These are phyloP conservation scores for Suillus decipiens DNA, from an alignment of 768 basidiomycete species.

Conservation along the genomic window DNA sequence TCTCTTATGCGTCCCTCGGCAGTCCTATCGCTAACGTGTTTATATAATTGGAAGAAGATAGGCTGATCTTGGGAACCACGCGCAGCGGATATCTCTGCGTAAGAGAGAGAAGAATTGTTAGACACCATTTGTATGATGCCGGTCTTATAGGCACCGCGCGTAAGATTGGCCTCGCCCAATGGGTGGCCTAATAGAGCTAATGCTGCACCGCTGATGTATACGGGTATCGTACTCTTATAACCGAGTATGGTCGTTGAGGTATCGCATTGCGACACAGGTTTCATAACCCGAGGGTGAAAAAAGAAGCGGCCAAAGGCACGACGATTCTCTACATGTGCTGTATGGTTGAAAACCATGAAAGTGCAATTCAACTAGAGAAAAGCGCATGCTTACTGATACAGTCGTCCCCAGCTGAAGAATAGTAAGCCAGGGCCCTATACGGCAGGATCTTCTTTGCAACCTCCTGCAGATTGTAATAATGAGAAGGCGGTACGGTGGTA, in stretches of 20 bases:
- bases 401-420: conserved; percentile 86
- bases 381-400: conserved; percentile 60
- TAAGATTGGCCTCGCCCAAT: conserved; percentile 83
- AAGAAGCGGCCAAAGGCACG: conserved; percentile 84
- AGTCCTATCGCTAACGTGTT: conserved; percentile 64
- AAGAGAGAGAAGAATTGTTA: conserved; percentile 72
- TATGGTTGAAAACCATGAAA: conserved; percentile 17
- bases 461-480: conserved; percentile 39
- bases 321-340: conserved; percentile 70
- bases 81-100: conserved; percentile 59
- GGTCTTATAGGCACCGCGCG: conserved; percentile 61
- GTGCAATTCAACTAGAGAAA: conserved; percentile 12
- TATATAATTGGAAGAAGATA: conserved; percentile 86
- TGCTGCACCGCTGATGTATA: conserved; percentile 84
- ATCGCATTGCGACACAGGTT: conserved; percentile 60
- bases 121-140: conserved; percentile 88
- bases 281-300: conserved; percentile 84
- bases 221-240: conserved; percentile 67
- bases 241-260: conserved; percentile 77
- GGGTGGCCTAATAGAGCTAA: conserved; percentile 89
- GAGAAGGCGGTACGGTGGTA: conserved; percentile 1
- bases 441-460: conserved; percentile 74
- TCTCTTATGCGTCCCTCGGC: conserved; percentile 73
- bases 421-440: conserved; percentile 79
- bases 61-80: conserved; percentile 55